phyloP scores from a whole-genome alignment of 352 stramenopile genomes.

The Globisporangium nagaii region DNA sequence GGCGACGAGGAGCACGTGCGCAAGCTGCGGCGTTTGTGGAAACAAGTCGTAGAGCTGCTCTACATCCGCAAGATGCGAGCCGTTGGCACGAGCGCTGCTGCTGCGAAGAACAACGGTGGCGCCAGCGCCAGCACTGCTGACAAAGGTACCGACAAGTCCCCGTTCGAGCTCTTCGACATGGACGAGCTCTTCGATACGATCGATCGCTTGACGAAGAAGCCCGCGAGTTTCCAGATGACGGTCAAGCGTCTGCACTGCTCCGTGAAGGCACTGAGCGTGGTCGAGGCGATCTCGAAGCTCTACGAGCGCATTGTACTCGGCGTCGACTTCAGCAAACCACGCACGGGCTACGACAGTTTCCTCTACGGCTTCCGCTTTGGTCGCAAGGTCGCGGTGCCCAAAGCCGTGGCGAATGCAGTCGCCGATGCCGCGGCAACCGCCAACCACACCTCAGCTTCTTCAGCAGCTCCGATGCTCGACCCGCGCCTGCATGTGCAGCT shows the following conservation, averaged over 20 bases:
- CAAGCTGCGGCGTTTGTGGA: constrained; percentile 38
- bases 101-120: constrained; percentile 7
- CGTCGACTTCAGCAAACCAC: constrained; percentile 57
- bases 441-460: neutral
- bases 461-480: constrained; percentile 30
- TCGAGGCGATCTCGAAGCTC: constrained; percentile 53
- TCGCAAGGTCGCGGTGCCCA: constrained; percentile 37
- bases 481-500: constrained; percentile 35
- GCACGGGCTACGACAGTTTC: constrained; percentile 34
- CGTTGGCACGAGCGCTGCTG: neutral
- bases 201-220: constrained; percentile 42
- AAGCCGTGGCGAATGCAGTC: constrained; percentile 24
- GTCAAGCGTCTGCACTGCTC: constrained; percentile 57
- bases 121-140: neutral
- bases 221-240: constrained; percentile 33
- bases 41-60: constrained; percentile 46
- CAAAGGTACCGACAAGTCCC: constrained; percentile 8
- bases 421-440: constrained; percentile 4
- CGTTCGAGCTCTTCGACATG: constrained; percentile 60
- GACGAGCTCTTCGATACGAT: constrained; percentile 51
- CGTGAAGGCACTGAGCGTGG: constrained; percentile 44
- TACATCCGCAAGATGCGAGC: constrained; percentile 55
- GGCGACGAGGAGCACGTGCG: constrained; percentile 22
- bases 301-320: constrained; percentile 61
- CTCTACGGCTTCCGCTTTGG: constrained; percentile 74